Base-by-base conservation (phyloP, 805 yeast species). In the Yarrowia osloensis region DNA sequence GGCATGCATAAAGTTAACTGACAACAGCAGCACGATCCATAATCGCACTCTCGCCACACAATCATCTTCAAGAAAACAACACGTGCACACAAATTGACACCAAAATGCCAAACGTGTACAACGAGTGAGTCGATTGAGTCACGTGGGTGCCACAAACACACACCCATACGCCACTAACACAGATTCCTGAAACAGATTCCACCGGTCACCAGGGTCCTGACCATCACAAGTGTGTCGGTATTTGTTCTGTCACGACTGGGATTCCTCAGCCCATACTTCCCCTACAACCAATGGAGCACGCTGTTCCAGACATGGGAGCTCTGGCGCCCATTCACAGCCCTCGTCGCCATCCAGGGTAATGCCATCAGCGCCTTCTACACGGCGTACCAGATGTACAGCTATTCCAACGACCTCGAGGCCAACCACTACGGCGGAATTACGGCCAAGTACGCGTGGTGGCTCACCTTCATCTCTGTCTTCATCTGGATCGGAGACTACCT, bases 281-380 rank as follows among this genome's bases (percentile, higher is more conserved):
- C 49, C 19, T 57, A 39, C 37, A 61, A 61, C 54, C 42, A 44
- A 29, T 61, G 66, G 66, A 15, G 13, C 24, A 17, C 42, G 3
- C 22, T 61, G 22, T 44, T 44, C 31, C 29, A 61, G 13, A 44
- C 52, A 4, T 61, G 54, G 54, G 66, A 61, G 31, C 44, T 61
- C 13, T 61, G 66, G 66, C 66, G 66, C 3, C 66, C 66, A n/a
- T 61, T 61, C 54, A 61, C 66, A 22, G 52, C 66, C 47, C 44
- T 61, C 2, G 22, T 61, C 5, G 52, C 54, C 12, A 44, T 61
- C 33, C 44, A 42, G 33, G 66, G 66, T 3, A 35, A 44, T 7
- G 42, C 66, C 26, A 44, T 61, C 22, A 13, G 24, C 13, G 66
- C 66, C n/a, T 31, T 61, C n/a, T 44, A 31, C 33, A 31, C 39